Evolutionary conservation across 1,284 basidiomycete genomes (phyloP).

Genomic region (Xerocomus amazonicus): DNA sequence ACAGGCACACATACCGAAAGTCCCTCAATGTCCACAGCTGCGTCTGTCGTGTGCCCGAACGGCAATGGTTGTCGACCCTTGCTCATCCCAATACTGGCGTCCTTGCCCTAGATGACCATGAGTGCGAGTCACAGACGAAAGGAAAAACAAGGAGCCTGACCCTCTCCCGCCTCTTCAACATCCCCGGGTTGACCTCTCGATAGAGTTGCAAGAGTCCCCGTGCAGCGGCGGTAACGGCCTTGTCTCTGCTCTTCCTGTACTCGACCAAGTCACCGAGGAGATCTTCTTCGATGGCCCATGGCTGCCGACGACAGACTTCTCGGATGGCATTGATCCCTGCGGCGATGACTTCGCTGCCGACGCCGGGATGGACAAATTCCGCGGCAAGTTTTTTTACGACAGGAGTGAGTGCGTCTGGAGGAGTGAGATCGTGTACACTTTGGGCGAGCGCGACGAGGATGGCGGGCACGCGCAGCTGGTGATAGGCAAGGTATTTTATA

Average conservation of each 20-base stretch:
- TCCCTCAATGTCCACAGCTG: conserved; percentile 88
- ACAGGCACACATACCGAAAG: conserved; percentile 56
- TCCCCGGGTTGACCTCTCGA: conserved; percentile 91
- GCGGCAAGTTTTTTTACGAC: conserved; percentile 90
- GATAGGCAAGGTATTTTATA: conserved; percentile 89
- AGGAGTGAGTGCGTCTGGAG: conserved; percentile 89
- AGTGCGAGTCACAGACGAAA: neutral
- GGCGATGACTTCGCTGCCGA: conserved; percentile 91
- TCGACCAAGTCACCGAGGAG: conserved; percentile 89
- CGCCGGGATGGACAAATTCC: conserved; percentile 97
- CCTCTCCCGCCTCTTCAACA: conserved; percentile 88
- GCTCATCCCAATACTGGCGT: conserved; percentile 71
- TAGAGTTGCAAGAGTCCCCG: conserved; percentile 90
- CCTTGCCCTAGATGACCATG: conserved; percentile 63
- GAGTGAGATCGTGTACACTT: conserved; percentile 93
- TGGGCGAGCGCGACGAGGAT: conserved; percentile 96
- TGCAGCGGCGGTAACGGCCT: conserved; percentile 86
- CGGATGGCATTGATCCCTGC: conserved; percentile 95
- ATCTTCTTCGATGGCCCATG: conserved; percentile 96
- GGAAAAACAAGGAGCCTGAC: conserved; percentile 38
- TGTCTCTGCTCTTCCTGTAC: conserved; percentile 94
- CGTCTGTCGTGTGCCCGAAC: conserved; percentile 76
- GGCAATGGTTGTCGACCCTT: conserved; percentile 64
- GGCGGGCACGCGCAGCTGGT: conserved; percentile 90
- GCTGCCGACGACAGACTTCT: conserved; percentile 90